Evolutionary conservation across 148 eudicot genomes (phyloP).

Genomic region (Euryodendron excelsum): DNA sequence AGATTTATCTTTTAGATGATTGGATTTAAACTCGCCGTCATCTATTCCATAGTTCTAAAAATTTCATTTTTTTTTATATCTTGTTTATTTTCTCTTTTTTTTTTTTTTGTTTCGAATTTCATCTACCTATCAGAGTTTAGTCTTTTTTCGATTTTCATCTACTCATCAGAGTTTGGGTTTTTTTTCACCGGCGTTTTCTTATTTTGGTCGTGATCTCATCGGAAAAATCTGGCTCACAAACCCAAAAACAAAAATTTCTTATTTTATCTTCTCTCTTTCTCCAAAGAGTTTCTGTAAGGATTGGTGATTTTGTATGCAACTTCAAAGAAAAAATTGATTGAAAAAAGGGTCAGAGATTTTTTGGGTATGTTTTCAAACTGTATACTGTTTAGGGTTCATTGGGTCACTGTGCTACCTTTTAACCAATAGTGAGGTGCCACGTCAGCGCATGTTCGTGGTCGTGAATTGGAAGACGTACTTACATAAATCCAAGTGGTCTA

Average conservation of each 20-base stretch:
- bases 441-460: not conserved
- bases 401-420: not conserved
- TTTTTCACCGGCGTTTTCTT: not conserved
- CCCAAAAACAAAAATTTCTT: not conserved
- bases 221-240: not conserved
- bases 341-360: not conserved
- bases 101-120: too few species aligned
- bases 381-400: not conserved
- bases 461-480: not conserved
- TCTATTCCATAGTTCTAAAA: too few species aligned
- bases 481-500: not conserved
- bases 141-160: too few species aligned
- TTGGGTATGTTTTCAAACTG: not conserved
- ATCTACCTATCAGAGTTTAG: too few species aligned
- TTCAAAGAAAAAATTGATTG: not conserved
- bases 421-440: conserved; percentile 3
- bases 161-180: too few species aligned
- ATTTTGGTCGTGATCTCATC: not conserved
- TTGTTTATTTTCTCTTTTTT: not conserved
- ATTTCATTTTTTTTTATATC: too few species aligned
- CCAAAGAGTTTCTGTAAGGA: too few species aligned
- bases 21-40: too few species aligned
- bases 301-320: too few species aligned
- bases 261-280: too few species aligned
- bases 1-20: too few species aligned